These are phyloP conservation scores for Hymenoscyphus fraxineus DNA, from an alignment of 2,329 filamentous ascomycete species.

Conservation along the genomic window DNA sequence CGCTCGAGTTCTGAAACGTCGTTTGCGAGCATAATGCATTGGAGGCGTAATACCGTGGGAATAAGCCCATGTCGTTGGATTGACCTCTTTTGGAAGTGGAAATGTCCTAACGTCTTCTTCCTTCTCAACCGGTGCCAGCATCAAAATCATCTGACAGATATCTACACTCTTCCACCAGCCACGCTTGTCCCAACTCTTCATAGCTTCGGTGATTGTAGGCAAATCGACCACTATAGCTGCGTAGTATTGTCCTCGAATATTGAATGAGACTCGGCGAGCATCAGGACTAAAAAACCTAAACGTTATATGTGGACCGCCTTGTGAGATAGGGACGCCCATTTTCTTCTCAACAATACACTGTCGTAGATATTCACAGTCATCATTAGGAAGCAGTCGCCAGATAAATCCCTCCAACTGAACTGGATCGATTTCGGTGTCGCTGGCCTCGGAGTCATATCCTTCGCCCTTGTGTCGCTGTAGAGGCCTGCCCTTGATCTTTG, in stretches of 20 bases:
- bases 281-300: conserved; percentile 74
- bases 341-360: conserved; percentile 72
- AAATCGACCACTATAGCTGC: conserved; percentile 66
- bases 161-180: conserved; percentile 71
- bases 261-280: conserved; percentile 57
- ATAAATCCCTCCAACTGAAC: conserved; percentile 87
- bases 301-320: conserved; percentile 71
- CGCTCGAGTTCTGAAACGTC: conserved; percentile 54
- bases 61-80: conserved; percentile 34
- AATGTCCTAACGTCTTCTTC: conserved; percentile 46
- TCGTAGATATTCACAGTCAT: conserved; percentile 79
- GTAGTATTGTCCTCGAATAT: conserved; percentile 58
- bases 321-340: conserved; percentile 61
- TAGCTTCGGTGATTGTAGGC: conserved; percentile 65
- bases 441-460: conserved; percentile 94
- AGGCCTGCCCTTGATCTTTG: conserved; percentile 64
- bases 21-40: conserved; percentile 55
- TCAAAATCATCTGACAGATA: conserved; percentile 70
- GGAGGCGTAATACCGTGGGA: conserved; percentile 58
- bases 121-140: conserved; percentile 54
- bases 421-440: conserved; percentile 83
- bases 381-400: conserved; percentile 80
- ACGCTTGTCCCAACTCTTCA: conserved; percentile 73
- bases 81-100: conserved; percentile 29
- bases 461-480: conserved; percentile 72